phyloP scores from a whole-genome alignment of 2,329 filamentous ascomycete genomes.

The Fusarium armeniacum region DNA sequence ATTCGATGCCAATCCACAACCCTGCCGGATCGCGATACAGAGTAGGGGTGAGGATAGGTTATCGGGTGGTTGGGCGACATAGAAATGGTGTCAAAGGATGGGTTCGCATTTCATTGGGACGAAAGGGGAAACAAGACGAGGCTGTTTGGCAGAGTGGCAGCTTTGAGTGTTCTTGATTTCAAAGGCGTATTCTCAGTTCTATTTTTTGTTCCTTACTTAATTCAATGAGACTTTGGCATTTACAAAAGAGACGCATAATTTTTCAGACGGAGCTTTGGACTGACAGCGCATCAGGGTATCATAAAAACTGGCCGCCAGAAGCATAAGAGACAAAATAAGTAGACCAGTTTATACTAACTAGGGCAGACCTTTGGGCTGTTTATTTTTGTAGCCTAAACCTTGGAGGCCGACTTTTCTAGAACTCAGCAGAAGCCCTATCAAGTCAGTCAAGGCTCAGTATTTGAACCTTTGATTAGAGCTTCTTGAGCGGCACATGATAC shows the following conservation, averaged over 20 bases:
- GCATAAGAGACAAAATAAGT: too few species aligned
- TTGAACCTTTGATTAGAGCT: conserved; percentile 24
- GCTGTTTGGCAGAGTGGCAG: conserved; percentile 43
- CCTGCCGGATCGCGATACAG: conserved; percentile 14
- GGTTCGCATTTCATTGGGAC: conserved; percentile 51
- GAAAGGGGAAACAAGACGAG: conserved; percentile 45
- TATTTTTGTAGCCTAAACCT: too few species aligned
- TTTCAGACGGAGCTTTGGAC: background rate
- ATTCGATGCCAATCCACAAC: conserved; percentile 7
- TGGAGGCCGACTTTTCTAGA: too few species aligned
- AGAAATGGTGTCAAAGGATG: conserved; percentile 52
- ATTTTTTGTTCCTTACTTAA: conserved; percentile 42
- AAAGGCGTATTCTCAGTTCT: conserved; percentile 47
- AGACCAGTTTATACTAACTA: too few species aligned
- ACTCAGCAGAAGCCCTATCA: too few species aligned
- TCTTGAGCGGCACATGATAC: conserved; percentile 50
- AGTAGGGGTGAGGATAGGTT: conserved; percentile 19
- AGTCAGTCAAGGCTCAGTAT: background rate
- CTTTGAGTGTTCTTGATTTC: conserved; percentile 44
- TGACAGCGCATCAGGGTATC: background rate
- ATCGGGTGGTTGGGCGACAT: conserved; percentile 46
- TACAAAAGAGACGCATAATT: background rate
- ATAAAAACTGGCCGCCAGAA: too few species aligned
- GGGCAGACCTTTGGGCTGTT: too few species aligned
- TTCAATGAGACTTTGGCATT: conserved; percentile 27